Evolutionary conservation across 2,329 filamentous ascomycete species (phyloP), one percentile per base, ranked within the genome.

Genomic region (Colletotrichum ledebouriae): DNA sequence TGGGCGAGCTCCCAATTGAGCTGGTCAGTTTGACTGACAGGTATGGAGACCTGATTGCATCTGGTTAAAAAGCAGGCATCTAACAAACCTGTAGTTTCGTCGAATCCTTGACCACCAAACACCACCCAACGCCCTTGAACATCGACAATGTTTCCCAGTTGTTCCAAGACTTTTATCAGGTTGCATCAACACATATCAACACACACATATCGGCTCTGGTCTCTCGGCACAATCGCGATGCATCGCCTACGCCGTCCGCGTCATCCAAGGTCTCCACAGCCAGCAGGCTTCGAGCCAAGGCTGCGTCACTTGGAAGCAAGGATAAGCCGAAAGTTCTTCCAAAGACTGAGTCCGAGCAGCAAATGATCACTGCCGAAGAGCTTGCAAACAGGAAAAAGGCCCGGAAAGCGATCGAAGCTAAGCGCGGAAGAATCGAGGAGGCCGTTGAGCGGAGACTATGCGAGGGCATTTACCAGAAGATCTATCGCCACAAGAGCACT

Each of bases 1-100:
- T 96, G 71, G 93, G 97, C 74, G 92, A 97, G 75, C 88, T 99
- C 47, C 96, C 96, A 13, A 96, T 98, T 75, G 96, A 99, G 85
- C 88, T 99, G 67, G 87, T 96, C 67, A 96, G 93, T 78, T 82
- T 98, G 76, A 94, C 92, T 20, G 95, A 98, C 79, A 93, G 92
- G 93, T 94, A 83, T 70, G 78, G 42, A 13, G 25, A 72, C 46
- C 37, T 55, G 29, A 56, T 12, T 42, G 11, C n/a, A 13, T 20
- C 15, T 29, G 20, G 6, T n/a, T n/a, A 37, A 41, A 15, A 13
- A n/a, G 25, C 10, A 6, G 42, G 55, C 56, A 49, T 58, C 66
- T 57, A 59, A 41, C 58, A 57, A 52, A 29, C 44, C 52, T 34
- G 29, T 75, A 96, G 94, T 76, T 99, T 99, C 77, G 90, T 98